Conservation (phyloP, 2,329 filamentous ascomycete genomes). For the Arthrobotrys musiformis region DNA sequence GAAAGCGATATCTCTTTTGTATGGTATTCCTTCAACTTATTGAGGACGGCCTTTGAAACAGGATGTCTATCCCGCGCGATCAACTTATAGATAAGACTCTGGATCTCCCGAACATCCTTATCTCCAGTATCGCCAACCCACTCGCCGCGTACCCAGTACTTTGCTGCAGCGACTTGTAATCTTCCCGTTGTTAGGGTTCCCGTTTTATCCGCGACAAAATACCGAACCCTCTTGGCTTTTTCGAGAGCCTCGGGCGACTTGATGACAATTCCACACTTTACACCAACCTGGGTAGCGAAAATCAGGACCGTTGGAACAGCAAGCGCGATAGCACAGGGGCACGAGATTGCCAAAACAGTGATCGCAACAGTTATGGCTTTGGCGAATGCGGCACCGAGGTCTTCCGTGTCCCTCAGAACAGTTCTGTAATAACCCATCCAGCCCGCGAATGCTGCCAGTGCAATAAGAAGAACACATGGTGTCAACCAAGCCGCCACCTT, state of each 20-base stretch:
- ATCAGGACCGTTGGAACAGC: conserved; percentile 83
- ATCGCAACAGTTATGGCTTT: conserved; percentile 77
- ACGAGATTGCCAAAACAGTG: conserved; percentile 79
- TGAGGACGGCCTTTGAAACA: conserved; percentile 56
- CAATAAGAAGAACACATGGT: conserved; percentile 18
- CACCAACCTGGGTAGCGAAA: conserved; percentile 75
- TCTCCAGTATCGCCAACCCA: conserved; percentile 29
- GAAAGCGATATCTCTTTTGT: conserved; percentile 2
- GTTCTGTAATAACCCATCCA: conserved; percentile 37
- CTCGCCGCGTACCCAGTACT: conserved; percentile 58
- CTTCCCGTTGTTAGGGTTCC: conserved; percentile 76
- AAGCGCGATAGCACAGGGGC: conserved; percentile 79
- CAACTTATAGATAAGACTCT: conserved; percentile 23
- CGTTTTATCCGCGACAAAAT: conserved; percentile 84
- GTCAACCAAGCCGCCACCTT: conserved; percentile 63
- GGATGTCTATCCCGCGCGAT: conserved; percentile 56
- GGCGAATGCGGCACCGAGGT: conserved; percentile 60
- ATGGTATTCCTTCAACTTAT: conserved; percentile 38
- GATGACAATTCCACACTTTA: conserved; percentile 74
- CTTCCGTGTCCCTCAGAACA: background rate
- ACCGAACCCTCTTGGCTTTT: conserved; percentile 69
- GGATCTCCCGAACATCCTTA: conserved; percentile 31
- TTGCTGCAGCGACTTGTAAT: conserved; percentile 64
- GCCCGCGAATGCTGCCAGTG: conserved; percentile 3
- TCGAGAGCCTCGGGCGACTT: conserved; percentile 75